Base-by-base conservation (phyloP, 140 eudicot genomes). In the Erigeron philadelphicus region DNA sequence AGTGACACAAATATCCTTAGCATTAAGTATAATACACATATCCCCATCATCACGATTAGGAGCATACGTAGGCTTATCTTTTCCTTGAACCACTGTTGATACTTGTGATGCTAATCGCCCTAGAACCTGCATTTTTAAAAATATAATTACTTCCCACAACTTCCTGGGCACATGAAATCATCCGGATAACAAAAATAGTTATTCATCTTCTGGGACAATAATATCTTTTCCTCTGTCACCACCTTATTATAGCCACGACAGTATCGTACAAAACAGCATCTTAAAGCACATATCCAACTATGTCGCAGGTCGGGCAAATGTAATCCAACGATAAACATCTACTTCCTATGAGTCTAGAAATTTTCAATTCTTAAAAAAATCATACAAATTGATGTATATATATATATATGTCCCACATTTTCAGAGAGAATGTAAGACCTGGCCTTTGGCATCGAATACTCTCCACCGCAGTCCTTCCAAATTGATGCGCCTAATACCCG, bases 401-500 rank as follows among this genome's bases (percentile, higher is more conserved):
- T 31, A 31, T 31, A 31, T 31, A 31, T 31, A 31, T 31, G 3
- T 0, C 2, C 38, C 38, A 31, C 4, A 31, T 31, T 31, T 31
- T 31, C 4, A 2, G 23, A 63, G 8, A 9, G 2, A 15, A 8
- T 6, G 9, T 62, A 31, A 5, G 38, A 88, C 97, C 96, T 90
- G 96, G 65, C 95, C 97, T 64, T 88, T 86, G 58, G 97, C 97
- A 88, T 90, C 97, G 84, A 90, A 90, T 13, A 90, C 89, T 60
- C 95, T 88, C 97, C 97, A 90, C 67, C 96, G 82, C 23, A 90
- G 74, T 50, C 97, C 97, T 38, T 90, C 97, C 87, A 88, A 75
- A 74, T 91, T 58, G 13, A 91, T 91, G 21, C 96, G 91, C 25
- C 91, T 78, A 35, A 91, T 48, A 47, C 96, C 95, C 56, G 96